Percentiles rank a stretch among this genome's conserved stretches.
phyloP scores from a whole-genome alignment of 2,329 filamentous ascomycete species.

The Epichloe scottii region DNA sequence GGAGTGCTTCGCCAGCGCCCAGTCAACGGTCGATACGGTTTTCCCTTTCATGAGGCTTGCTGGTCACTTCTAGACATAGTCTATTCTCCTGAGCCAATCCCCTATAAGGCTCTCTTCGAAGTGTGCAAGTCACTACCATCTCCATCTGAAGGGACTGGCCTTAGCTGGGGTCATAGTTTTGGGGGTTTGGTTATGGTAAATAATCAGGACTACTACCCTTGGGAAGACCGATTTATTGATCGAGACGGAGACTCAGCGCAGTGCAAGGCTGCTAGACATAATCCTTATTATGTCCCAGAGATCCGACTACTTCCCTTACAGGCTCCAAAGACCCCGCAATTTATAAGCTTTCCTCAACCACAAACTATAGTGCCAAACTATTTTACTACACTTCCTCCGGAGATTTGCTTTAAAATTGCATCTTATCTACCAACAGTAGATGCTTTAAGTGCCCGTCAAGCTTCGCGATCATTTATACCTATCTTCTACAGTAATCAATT shows the following conservation, averaged over 20 bases:
- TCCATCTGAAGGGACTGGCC: neutral
- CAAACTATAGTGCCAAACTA: too few species aligned
- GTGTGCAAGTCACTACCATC: slow-evolving; percentile 7
- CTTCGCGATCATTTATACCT: slow-evolving; percentile 5
- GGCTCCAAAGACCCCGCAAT: neutral
- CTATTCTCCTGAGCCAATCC: slow-evolving; percentile 2
- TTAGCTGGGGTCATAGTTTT: slow-evolving; percentile 7
- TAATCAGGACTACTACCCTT: slow-evolving; percentile 5
- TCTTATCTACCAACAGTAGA: slow-evolving; percentile 4
- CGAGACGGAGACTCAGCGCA: neutral
- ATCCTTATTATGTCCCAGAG: slow-evolving; percentile 5
- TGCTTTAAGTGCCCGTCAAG: slow-evolving; percentile 7
- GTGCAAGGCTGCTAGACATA: neutral
- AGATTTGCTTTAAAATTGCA: slow-evolving; percentile 5
- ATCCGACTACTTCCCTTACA: slow-evolving; percentile 6
- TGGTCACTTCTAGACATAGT: slow-evolving; percentile 7
- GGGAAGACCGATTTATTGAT: slow-evolving; percentile 6
- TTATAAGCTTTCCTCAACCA: too few species aligned
- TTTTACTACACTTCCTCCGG: slow-evolving; percentile 5
- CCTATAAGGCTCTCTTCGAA: slow-evolving; percentile 5
- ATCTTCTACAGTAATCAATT: slow-evolving; percentile 6
- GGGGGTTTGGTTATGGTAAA: slow-evolving; percentile 4
- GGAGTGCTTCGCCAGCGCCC: slow-evolving; percentile 2
- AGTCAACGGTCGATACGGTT: slow-evolving; percentile 7
- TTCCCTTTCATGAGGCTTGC: slow-evolving; percentile 9